These are phyloP conservation scores for Phialophora verrucosa DNA, from an alignment of 2,329 filamentous ascomycete species.

Conservation along the genomic window DNA sequence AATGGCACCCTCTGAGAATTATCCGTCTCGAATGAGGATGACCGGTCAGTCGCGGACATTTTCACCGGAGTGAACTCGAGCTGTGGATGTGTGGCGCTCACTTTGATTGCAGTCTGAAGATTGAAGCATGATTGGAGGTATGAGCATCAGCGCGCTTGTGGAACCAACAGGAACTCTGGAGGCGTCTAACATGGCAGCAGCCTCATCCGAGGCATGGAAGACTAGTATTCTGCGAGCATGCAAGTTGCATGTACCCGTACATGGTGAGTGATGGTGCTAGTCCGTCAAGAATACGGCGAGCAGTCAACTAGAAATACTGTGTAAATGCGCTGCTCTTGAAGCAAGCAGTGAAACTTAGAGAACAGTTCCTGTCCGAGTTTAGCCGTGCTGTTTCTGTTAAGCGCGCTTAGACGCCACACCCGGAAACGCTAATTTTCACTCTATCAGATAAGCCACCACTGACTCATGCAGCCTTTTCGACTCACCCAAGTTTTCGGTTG, in stretches of 20 bases:
- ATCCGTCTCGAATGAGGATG: background rate
- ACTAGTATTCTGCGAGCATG: background rate
- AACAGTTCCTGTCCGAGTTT: slow-evolving; percentile 10
- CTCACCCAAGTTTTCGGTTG: background rate
- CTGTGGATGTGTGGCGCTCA: slow-evolving; percentile 16
- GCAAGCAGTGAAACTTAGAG: background rate
- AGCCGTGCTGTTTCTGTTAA: background rate
- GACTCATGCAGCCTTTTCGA: slow-evolving; percentile 18
- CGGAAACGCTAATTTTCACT: slow-evolving; percentile 15
- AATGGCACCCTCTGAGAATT: background rate
- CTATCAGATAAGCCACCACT: slow-evolving; percentile 17
- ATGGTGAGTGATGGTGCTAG: too few species aligned
- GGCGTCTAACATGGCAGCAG: background rate
- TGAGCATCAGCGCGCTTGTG: slow-evolving; percentile 10
- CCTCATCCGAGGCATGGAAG: background rate
- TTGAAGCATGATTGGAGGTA: slow-evolving; percentile 7
- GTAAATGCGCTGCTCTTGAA: background rate
- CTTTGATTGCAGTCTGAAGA: slow-evolving; percentile 13
- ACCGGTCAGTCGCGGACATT: background rate
- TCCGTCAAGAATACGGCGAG: too few species aligned
- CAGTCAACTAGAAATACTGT: background rate
- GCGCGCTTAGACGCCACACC: slow-evolving; percentile 13
- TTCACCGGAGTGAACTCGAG: background rate
- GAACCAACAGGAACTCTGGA: background rate
- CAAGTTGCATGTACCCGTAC: background rate